Evolutionary conservation across 2,329 filamentous ascomycete species (phyloP), one percentile per base, ranked within the genome.

Genomic region (Verticillium isaacii): DNA sequence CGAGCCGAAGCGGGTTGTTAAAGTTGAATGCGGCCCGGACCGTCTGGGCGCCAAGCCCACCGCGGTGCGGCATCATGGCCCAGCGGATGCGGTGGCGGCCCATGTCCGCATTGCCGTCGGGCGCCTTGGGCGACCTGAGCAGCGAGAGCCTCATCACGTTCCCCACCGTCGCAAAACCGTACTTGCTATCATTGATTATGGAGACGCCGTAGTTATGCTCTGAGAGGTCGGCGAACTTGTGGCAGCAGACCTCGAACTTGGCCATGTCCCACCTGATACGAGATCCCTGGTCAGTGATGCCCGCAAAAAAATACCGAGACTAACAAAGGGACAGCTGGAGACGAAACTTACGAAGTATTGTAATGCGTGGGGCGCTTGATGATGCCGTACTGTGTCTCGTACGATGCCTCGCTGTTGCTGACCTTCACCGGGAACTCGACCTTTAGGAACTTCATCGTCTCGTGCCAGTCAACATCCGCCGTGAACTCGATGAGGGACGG

Each of bases 181-280:
- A 90, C 68, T 89, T 90, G 69, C 81, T 85, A 71, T 90, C 88
- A 70, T 90, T 90, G 34, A 90, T 77, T 59, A 90, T 83, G 2
- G 85, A 87, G 4, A 90, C 85, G 58, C 89, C 89, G 69, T 90
- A 91, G 45, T 82, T 84, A 67, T 86, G 76, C 73, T 91, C 89
- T 2, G 85, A 89, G 25, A 92, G 76, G 69, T 91, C 89, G 15
- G 89, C 88, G 79, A 85, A 92, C 71, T 89, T 89, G 77, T 91
- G 89, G 72, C 85, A 88, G 80, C 88, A 90, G 41, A 92, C 89
- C 77, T 92, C 89, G 69, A 92, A 92, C 68, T 91, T 91, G 70
- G 89, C 89, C 89, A 91, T 91, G 71, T 92, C 89, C 89, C 89
- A 66, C 25, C 45, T 52, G 45, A 29, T 52, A 12, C 45, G 11